A percentile compares a stretch with the other conserved stretches of the same genome.
Evolutionary conservation across 208 protist genomes (phyloP).

Genomic region (Leishmania braziliensis): DNA sequence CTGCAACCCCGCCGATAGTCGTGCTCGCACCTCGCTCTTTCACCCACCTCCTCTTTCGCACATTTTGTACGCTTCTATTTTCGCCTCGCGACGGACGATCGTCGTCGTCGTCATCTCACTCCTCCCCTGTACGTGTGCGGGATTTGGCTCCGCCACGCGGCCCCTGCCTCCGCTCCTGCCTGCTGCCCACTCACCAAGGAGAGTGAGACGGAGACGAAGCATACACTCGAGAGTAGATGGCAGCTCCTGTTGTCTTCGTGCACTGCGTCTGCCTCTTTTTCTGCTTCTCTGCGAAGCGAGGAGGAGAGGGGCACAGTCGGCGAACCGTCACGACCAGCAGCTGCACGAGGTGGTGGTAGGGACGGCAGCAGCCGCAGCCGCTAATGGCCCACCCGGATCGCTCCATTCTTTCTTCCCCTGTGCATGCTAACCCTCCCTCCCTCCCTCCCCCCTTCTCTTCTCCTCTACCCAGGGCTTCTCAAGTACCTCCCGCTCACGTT

Average conservation of each 20-base stretch:
- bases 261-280: not conserved
- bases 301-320: too few species aligned
- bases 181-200: not conserved
- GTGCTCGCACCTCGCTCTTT: too few species aligned
- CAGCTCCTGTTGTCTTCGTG: not conserved
- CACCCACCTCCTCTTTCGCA: not conserved
- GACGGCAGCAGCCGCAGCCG: not conserved
- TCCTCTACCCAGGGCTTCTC: constrained; percentile 1
- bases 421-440: too few species aligned
- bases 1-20: too few species aligned
- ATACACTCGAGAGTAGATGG: too few species aligned
- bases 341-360: constrained; percentile 3
- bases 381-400: not conserved
- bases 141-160: not conserved
- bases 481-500: constrained; percentile 4
- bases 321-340: constrained; percentile 7
- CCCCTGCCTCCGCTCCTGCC: not conserved
- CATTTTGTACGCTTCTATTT: not conserved
- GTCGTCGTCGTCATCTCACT: not conserved
- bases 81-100: not conserved
- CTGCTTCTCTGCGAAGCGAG: not conserved
- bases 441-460: not conserved
- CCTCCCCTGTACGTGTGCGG: not conserved
- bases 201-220: too few species aligned
- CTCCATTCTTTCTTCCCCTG: not conserved